Evolutionary conservation across 306 rosid genomes (phyloP), one percentile per base, ranked within the genome.

Genomic region (Quercus gilva): DNA sequence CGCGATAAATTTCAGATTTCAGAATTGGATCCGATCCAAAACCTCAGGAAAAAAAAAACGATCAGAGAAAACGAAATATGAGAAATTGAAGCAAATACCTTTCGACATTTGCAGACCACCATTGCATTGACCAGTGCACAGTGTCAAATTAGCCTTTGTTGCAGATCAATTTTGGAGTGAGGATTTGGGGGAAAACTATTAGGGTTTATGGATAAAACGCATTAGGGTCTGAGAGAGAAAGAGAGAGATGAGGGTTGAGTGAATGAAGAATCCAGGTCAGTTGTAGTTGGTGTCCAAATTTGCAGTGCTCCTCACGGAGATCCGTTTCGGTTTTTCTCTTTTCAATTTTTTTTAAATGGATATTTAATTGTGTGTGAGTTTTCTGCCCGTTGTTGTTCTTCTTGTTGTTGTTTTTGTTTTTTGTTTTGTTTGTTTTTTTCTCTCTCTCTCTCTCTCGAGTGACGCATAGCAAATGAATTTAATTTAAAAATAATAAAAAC

Each of bases 41-140:
- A 86, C 25, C 64, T 76, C 55, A 13, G 76, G 78, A 75, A 76
- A 26, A 78, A 74, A 63, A 69, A 35, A 63, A 41, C 17, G n/a
- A 80, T 23, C 55, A 63, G 21, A 68, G 8, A 52, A 2, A 33
- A 28, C 31, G 73, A 51, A 65, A 14, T 0, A n/a, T 15, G 21
- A 68, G 82, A 73, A 73, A 53, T 53, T 21, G 35, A 41, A 23
- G 4, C 76, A 69, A 69, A 18, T 37, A 95, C 99, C 97, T 95
- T 95, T 85, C 98, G 97, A 91, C 99, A 95, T 90, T 93, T 95
- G 94, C 99, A 95, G 92, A 95, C 99, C 90, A 95, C 99, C 99
- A 95, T 95, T 87, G 91, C 94, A 89, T 79, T 84, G 76, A 84
- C 84, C 63, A 84, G 76, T 18, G 84, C 58, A 41, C 18, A 75